Evolutionary conservation across 2,329 filamentous ascomycete genomes (phyloP), one percentile per base, ranked within the genome.

Genomic region (Coniochaeta sp.): DNA sequence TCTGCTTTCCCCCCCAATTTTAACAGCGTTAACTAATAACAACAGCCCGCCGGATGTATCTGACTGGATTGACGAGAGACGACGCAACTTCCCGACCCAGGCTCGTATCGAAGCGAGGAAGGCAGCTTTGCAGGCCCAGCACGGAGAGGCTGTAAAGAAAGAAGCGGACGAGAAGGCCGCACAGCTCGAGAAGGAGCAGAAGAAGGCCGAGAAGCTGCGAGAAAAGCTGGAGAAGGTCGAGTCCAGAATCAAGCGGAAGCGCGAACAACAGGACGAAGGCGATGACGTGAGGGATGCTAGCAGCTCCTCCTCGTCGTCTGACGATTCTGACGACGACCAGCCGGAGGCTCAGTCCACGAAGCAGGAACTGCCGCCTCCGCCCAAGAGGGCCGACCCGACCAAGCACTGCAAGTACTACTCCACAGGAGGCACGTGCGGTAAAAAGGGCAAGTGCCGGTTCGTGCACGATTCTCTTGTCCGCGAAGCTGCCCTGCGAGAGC

Each of bases 61-160:
- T 26, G 84, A 85, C 7, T 98, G 91, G 86, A 85, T 96, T 63
- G 86, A 86, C 57, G 91, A 96, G 72, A 86, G 93, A 61, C 89
- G 82, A 70, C 88, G 85, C 65, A 87, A 88, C 58, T 98, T 85
- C 71, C 93, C 93, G 1, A 97, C 93, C 2, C 84, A 85, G 71
- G 84, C 85, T 61, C 86, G 90, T 59, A 77, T 86, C 63, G 81
- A 85, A 62, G 84, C 84, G 64, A 90, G 83, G 73, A 83, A 84
- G 63, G 79, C 80, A 66, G 76, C 75, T 61, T 73, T 75, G 66
- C 69, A 74, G 67, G 72, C 75, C 61, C 71, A 74, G 44, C 74
- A 71, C 50, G 67, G 62, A 60, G 80, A 83, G 60, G 24, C 24
- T 30, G 78, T 81, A 59, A 85, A 87, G 69, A 87, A 89, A 71